A percentile compares a stretch with the other conserved stretches of the same genome.
These are phyloP conservation scores for Ustilago cynodontis DNA, from an alignment of 1,284 basidiomycete genomes.

Conservation along the genomic window DNA sequence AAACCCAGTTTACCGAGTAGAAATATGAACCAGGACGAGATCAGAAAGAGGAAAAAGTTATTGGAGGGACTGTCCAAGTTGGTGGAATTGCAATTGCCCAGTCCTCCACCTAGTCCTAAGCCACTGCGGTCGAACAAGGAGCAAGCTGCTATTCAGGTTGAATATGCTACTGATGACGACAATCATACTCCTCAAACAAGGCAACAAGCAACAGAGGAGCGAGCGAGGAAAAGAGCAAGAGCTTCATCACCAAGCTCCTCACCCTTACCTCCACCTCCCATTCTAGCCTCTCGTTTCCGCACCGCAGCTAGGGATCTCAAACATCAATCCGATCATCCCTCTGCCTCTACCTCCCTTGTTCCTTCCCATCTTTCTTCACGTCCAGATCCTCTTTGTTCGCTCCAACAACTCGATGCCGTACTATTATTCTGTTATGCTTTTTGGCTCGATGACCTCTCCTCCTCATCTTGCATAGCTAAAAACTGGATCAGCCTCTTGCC, in stretches of 20 bases:
- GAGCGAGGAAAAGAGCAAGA: not conserved
- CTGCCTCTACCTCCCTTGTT: conserved; percentile 7
- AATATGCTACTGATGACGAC: not conserved
- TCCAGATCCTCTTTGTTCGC: conserved; percentile 67
- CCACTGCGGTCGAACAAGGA: not conserved
- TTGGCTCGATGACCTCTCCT: conserved; percentile 71
- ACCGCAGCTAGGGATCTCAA: conserved; percentile 65
- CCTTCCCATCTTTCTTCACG: conserved; percentile 35
- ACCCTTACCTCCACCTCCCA: conserved; percentile 2
- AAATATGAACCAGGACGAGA: conserved; percentile 16
- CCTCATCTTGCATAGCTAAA: conserved; percentile 15
- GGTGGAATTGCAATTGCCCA: conserved; percentile 12
- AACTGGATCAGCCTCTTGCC: conserved; percentile 56
- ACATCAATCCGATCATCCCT: conserved; percentile 64
- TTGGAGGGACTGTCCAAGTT: not conserved
- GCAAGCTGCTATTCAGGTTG: not conserved
- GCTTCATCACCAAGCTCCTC: not conserved
- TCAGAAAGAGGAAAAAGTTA: conserved; percentile 22
- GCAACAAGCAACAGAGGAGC: no score
- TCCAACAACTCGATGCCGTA: conserved; percentile 72
- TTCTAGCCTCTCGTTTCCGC: conserved; percentile 30
- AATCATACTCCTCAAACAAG: not conserved
- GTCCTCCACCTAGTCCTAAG: conserved; percentile 36
- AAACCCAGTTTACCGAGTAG: conserved; percentile 10
- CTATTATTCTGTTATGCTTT: conserved; percentile 73